Conservation (phyloP, 306 rosid genomes). For the Sindora glabra region DNA sequence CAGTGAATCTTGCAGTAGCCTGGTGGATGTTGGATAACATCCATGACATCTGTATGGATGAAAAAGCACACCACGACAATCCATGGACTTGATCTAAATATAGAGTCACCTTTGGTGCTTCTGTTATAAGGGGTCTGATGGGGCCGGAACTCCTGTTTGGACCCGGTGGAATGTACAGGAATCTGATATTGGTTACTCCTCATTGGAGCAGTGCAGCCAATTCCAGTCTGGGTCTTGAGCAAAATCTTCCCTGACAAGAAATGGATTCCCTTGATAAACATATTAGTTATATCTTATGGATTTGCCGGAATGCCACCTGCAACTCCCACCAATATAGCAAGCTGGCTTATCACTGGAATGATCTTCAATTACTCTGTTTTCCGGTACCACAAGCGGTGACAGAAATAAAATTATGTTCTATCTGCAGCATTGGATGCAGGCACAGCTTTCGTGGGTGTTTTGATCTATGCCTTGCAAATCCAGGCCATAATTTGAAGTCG, state of each 20-base stretch:
- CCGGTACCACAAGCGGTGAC: conserved; percentile 85
- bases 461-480: conserved; percentile 69
- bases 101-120: conserved; percentile 89
- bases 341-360: conserved; percentile 91
- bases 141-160: conserved; percentile 85
- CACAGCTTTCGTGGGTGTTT: conserved; percentile 92
- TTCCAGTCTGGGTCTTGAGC: conserved; percentile 83
- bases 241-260: conserved; percentile 74
- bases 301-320: conserved; percentile 99
- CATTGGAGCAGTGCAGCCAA: conserved; percentile 76
- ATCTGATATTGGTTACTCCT: conserved; percentile 86
- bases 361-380: conserved; percentile 87
- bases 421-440: conserved; percentile 96
- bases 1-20: conserved; percentile 80
- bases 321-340: conserved; percentile 88
- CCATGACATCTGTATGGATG: conserved; percentile 68
- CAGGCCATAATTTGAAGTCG: conserved; percentile 56
- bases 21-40: conserved; percentile 97
- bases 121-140: conserved; percentile 93
- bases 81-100: conserved; percentile 98
- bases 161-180: conserved; percentile 78
- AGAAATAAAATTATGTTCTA: conserved; percentile 82
- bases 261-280: conserved; percentile 86
- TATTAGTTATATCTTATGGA: conserved; percentile 84
- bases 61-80: conserved; percentile 58